Evolutionary conservation across 1,139 yeast species (phyloP).

Genomic region (Blastobotrys aristatus): DNA sequence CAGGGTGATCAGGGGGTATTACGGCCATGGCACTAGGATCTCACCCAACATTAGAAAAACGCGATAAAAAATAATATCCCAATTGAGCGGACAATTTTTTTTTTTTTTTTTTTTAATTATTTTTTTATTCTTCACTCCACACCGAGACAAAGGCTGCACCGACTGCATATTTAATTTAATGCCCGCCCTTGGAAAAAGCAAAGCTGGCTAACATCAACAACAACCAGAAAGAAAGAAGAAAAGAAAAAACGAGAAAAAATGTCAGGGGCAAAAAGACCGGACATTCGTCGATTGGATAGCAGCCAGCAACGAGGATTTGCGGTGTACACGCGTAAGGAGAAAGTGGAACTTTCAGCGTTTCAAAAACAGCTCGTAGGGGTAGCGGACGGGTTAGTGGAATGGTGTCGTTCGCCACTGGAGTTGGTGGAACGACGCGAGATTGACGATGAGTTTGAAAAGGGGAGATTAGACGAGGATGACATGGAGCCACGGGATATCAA

Average conservation of each 20-base stretch:
- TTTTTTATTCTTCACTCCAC: too few relatives aligned
- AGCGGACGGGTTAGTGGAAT: background rate
- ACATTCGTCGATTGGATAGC: slow-evolving; percentile 7
- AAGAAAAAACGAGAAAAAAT: background rate
- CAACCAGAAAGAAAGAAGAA: background rate
- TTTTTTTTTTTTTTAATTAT: too few relatives aligned
- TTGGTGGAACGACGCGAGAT: background rate
- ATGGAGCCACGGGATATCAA: slow-evolving; percentile 7
- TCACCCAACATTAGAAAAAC: slow-evolving; percentile 2
- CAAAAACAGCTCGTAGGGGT: background rate
- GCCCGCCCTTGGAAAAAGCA: background rate
- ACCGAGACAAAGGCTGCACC: too few relatives aligned
- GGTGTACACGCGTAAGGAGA: background rate
- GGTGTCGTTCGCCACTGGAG: slow-evolving; percentile 2
- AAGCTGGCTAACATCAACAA: background rate
- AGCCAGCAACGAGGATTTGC: slow-evolving; percentile 7
- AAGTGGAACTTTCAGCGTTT: background rate
- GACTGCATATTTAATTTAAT: too few relatives aligned
- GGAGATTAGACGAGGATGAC: background rate
- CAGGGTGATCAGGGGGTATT: background rate
- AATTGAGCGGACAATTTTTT: too few relatives aligned
- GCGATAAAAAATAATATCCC: too few relatives aligned
- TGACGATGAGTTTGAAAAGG: slow-evolving; percentile 8
- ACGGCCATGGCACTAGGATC: slow-evolving; percentile 5
- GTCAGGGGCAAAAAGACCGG: background rate